Percentiles rank a stretch among this genome's conserved stretches.
Evolutionary conservation across 2,329 filamentous ascomycete species (phyloP).

Genomic region (Samsoniella hepiali): DNA sequence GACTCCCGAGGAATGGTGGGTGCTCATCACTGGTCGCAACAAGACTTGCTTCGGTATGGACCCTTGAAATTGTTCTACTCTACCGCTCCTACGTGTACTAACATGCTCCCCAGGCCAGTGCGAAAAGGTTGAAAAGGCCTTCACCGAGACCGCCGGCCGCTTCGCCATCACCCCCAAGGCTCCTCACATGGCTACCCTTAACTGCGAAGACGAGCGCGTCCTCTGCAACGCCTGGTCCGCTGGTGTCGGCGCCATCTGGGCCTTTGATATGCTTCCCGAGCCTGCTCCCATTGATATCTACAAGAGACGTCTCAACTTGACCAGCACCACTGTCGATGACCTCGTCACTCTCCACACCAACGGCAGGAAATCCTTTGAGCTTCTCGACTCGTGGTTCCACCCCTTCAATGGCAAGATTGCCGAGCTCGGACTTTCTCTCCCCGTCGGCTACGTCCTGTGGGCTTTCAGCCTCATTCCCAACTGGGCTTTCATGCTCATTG

Average conservation of each 20-base stretch:
- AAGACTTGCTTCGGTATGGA: conserved; percentile 67
- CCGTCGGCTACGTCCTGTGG: conserved; percentile 67
- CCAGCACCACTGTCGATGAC: conserved; percentile 61
- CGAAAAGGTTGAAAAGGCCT: conserved; percentile 59
- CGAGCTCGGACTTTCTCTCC: conserved; percentile 58
- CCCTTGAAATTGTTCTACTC: not conserved
- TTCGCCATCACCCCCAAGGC: conserved; percentile 59
- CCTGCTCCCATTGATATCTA: conserved; percentile 63
- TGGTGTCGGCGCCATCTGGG: conserved; percentile 61
- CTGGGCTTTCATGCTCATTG: conserved; percentile 74
- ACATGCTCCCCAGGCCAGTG: conserved; percentile 58
- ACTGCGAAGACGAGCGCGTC: conserved; percentile 72
- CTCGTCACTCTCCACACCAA: conserved; percentile 58
- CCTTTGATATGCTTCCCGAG: conserved; percentile 64
- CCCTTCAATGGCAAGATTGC: conserved; percentile 68
- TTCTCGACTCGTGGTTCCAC: conserved; percentile 66
- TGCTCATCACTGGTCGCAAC: conserved; percentile 72
- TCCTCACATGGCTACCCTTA: conserved; percentile 65
- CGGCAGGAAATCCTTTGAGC: conserved; percentile 46
- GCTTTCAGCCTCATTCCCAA: conserved; percentile 63
- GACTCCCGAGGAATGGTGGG: conserved; percentile 71
- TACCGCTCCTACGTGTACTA: not conserved
- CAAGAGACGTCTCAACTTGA: conserved; percentile 65
- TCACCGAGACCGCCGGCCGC: conserved; percentile 62
- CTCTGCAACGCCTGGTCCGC: conserved; percentile 73